These are phyloP conservation scores for Entomortierella lignicola DNA, from an alignment of 192 early-diverging fungal species.

Conservation along the genomic window DNA sequence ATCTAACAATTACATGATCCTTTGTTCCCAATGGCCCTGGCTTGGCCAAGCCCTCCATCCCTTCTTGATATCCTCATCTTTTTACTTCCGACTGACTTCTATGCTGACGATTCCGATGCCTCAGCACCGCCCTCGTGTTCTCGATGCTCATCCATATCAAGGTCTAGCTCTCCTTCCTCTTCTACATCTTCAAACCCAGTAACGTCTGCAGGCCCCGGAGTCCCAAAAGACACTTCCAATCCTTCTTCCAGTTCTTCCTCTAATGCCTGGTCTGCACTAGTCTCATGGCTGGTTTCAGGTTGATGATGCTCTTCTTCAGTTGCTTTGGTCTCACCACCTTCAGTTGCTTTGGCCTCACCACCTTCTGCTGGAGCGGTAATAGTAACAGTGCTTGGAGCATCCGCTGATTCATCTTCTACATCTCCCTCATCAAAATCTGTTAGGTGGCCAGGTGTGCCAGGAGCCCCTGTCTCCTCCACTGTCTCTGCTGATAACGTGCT, in stretches of 20 bases:
- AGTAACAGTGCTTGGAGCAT: not conserved
- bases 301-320: constrained; percentile 26
- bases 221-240: constrained; percentile 16
- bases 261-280: constrained; percentile 5
- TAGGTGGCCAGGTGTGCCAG: constrained; percentile 20
- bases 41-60: not conserved
- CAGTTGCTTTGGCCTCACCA: not conserved
- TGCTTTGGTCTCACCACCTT: not conserved
- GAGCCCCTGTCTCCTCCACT: constrained; percentile 1
- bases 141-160: constrained; percentile 33
- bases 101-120: constrained; percentile 21
- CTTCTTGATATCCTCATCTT: not conserved
- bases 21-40: constrained; percentile 6
- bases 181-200: constrained; percentile 24
- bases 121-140: constrained; percentile 25
- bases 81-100: not conserved
- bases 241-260: constrained; percentile 34
- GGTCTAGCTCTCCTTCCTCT: constrained; percentile 36
- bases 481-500: not conserved
- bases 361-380: not conserved
- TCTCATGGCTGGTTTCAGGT: constrained; percentile 11
- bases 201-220: constrained; percentile 54
- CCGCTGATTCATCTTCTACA: constrained; percentile 15
- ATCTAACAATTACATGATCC: constrained; percentile 15
- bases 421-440: constrained; percentile 37